These are phyloP conservation scores for Hanseniaspora occidentalis DNA, from an alignment of 805 yeast species.

Conservation along the genomic window DNA sequence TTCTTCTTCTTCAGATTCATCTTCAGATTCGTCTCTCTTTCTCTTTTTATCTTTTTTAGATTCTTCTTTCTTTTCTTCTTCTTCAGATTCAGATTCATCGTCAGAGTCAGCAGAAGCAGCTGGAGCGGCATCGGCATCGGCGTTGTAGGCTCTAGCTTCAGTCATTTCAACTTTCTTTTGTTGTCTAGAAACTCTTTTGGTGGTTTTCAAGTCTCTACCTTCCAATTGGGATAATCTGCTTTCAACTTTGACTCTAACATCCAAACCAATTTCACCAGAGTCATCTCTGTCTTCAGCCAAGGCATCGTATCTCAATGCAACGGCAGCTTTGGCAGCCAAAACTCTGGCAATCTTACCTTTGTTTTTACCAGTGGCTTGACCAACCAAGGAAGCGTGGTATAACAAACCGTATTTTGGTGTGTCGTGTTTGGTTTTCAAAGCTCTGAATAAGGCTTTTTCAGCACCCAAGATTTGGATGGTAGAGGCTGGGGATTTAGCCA, in stretches of 20 bases:
- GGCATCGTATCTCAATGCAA: slow-evolving; percentile 92
- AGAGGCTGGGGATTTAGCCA: slow-evolving; percentile 98
- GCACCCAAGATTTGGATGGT: slow-evolving; percentile 98
- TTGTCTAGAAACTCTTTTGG: slow-evolving; percentile 70
- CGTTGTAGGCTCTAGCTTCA: slow-evolving; percentile 81
- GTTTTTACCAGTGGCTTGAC: slow-evolving; percentile 96
- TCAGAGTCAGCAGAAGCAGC: slow-evolving; percentile 23
- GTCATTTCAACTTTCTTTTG: slow-evolving; percentile 78
- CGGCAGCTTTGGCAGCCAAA: slow-evolving; percentile 96
- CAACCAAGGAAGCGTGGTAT: slow-evolving; percentile 93
- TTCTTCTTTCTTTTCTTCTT: slow-evolving; percentile 28
- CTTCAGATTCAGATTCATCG: slow-evolving; percentile 28
- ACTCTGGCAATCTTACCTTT: slow-evolving; percentile 99
- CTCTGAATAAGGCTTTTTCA: slow-evolving; percentile 97
- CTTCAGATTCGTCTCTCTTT: slow-evolving; percentile 16
- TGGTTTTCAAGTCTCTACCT: slow-evolving; percentile 91
- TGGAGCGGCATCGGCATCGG: slow-evolving; percentile 77
- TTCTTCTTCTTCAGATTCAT: slow-evolving; percentile 24
- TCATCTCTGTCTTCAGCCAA: slow-evolving; percentile 95
- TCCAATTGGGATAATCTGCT: slow-evolving; percentile 87
- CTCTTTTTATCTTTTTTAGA: slow-evolving; percentile 25
- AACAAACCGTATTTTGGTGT: slow-evolving; percentile 97
- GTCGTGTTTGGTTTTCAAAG: slow-evolving; percentile 95
- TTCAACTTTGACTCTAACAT: slow-evolving; percentile 87
- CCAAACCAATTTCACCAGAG: slow-evolving; percentile 84